Base-by-base conservation (phyloP, 106 monocot genomes). In the Dioscorea alata region DNA sequence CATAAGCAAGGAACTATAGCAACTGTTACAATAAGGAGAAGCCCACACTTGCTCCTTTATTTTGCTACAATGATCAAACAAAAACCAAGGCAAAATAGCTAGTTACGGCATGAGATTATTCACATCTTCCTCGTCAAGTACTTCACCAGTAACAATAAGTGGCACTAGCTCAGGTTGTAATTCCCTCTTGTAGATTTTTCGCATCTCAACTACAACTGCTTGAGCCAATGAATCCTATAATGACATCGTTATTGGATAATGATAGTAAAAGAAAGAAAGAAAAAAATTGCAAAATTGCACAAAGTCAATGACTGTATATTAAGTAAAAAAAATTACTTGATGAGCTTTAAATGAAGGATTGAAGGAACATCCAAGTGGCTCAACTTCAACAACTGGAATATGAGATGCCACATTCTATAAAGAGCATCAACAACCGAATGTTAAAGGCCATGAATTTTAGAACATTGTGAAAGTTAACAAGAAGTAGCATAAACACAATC, bases 281-380 rank as follows among this genome's bases (percentile, higher is more conserved):
- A n/a, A n/a, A n/a, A n/a, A n/a, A n/a, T n/a, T n/a, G n/a, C n/a
- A 53, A 33, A 33, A 12, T 13, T 34, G 22, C 16, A 32, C 9
- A 67, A 17, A 12, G 1, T 42, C 42, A 42, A 8, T 42, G 42
- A 42, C 10, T 42, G 42, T 8, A 42, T 42, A 16, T 33, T 16
- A 31, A 50, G 25, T 18, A 5, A 33, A 24, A n/a, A n/a, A 10
- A 50, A 13, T 63, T 71, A 88, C 94, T 80, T 97, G 97, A 87
- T 97, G 97, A 73, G 89, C 92, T 79, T 97, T 89, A 69, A 90
- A 89, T 50, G 89, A 79, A 75, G 97, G 97, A 81, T 97, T 97
- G 61, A 89, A 92, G 57, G 97, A 97, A 66, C 97, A 97, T 60
- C 97, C 97, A 33, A 73, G 74, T 34, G 86, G 82, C 32, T 92